Percentiles rank a stretch among this genome's conserved stretches.
phyloP scores from a whole-genome alignment of 2,329 filamentous ascomycete genomes.

The Elsinoe perseae region DNA sequence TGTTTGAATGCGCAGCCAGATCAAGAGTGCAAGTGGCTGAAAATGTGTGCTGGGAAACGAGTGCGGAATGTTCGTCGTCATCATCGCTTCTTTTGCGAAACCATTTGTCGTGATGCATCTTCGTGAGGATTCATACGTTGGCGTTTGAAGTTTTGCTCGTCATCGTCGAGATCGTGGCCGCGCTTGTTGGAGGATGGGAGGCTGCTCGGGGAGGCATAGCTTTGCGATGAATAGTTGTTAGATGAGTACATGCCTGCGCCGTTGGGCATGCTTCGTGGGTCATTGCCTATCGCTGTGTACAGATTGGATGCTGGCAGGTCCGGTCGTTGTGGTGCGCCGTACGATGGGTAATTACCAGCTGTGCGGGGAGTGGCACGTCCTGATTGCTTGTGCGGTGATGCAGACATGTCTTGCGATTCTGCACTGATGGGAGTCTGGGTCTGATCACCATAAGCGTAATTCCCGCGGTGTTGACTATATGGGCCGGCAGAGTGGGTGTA shows the following conservation, averaged over 20 bases:
- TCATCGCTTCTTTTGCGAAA: slow-evolving; percentile 16
- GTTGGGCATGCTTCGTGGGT: slow-evolving; percentile 56
- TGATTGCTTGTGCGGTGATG: slow-evolving; percentile 72
- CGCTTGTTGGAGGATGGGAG: slow-evolving; percentile 48
- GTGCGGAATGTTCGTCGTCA: neutral
- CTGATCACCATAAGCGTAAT: slow-evolving; percentile 59
- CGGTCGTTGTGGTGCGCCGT: slow-evolving; percentile 70
- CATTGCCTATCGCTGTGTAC: slow-evolving; percentile 80
- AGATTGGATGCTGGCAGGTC: slow-evolving; percentile 67
- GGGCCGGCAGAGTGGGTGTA: slow-evolving; percentile 72
- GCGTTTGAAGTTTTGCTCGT: slow-evolving; percentile 14
- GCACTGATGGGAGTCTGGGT: slow-evolving; percentile 50
- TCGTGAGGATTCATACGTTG: slow-evolving; percentile 14
- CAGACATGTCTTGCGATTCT: slow-evolving; percentile 75
- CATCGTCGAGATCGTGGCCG: slow-evolving; percentile 53
- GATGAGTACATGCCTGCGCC: slow-evolving; percentile 53
- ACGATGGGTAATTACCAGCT: slow-evolving; percentile 64
- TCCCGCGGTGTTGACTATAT: slow-evolving; percentile 63
- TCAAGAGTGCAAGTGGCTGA: neutral
- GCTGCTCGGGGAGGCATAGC: slow-evolving; percentile 51
- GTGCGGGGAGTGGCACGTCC: slow-evolving; percentile 82
- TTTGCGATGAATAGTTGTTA: slow-evolving; percentile 43
- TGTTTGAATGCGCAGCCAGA: neutral
- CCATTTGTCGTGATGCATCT: slow-evolving; percentile 15
- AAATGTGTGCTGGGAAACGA: neutral